Conservation (phyloP, 495 filamentous ascomycete species). For the Neurospora sp. region DNA sequence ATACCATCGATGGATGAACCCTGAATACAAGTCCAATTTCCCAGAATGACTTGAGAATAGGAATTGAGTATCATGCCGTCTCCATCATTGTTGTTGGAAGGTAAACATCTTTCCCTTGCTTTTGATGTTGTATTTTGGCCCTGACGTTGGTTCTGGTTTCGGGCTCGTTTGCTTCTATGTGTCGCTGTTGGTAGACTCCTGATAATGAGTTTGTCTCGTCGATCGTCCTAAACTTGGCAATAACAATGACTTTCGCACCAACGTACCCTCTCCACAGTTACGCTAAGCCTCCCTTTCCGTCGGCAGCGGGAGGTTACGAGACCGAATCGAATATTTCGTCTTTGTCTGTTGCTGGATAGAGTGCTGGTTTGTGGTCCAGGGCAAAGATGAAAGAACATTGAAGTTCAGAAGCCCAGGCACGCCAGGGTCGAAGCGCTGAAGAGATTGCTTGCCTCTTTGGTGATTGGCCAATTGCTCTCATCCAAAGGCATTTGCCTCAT, state of each 20-base stretch:
- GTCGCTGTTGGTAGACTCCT: background rate
- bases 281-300: background rate
- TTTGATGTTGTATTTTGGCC: background rate
- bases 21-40: background rate
- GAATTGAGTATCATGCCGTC: background rate
- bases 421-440: background rate
- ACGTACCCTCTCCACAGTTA: background rate
- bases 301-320: background rate
- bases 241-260: background rate
- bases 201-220: background rate
- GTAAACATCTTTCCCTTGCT: background rate
- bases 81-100: background rate
- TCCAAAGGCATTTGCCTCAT: background rate
- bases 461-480: background rate
- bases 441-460: background rate
- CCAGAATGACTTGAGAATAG: background rate
- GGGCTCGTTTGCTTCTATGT: background rate
- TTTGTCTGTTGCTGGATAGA: background rate
- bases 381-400: background rate
- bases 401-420: background rate
- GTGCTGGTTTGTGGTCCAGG: background rate
- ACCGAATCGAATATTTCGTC: background rate
- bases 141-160: background rate
- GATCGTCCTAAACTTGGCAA: background rate
- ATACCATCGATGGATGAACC: background rate